These are phyloP conservation scores for Cystobasidium onofrii DNA, from an alignment of 768 basidiomycete genomes.

Conservation along the genomic window DNA sequence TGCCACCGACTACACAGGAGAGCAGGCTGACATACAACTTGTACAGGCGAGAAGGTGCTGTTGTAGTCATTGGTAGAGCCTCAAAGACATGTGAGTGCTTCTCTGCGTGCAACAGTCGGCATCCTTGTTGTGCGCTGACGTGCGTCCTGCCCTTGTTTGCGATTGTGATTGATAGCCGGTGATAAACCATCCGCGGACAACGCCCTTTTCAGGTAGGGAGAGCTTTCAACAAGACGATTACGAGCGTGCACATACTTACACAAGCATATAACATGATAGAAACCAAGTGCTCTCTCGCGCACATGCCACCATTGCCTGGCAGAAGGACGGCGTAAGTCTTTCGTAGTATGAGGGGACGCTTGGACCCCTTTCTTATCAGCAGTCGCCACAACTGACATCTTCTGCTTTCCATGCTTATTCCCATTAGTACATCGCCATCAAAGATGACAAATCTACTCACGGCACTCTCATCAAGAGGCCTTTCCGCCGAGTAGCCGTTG, in stretches of 20 bases:
- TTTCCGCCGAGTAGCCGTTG: background rate
- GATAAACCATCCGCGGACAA: background rate
- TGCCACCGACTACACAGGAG: background rate
- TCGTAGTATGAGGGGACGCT: background rate
- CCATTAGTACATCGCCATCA: background rate
- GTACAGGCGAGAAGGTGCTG: constrained; percentile 1
- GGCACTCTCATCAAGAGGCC: background rate
- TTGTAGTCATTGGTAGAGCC: background rate
- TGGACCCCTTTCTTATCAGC: background rate
- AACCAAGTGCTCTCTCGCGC: constrained; percentile 13
- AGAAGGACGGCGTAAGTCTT: constrained; percentile 6
- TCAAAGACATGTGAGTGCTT: constrained; percentile 4
- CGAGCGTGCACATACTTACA: background rate
- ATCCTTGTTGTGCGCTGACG: background rate
- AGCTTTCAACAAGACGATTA: background rate
- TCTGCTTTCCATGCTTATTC: background rate
- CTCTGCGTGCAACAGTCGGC: background rate
- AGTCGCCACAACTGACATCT: background rate
- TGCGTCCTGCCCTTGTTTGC: background rate
- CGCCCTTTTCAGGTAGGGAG: constrained; percentile 1
- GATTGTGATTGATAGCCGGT: constrained; percentile 4
- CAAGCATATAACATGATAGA: background rate
- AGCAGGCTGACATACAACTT: background rate
- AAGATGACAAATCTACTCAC: constrained; percentile 16
- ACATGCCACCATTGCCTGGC: constrained; percentile 11